phyloP scores from a whole-genome alignment of 2,329 filamentous ascomycete species.

The Immersiporthe knoxdaviesiana region DNA sequence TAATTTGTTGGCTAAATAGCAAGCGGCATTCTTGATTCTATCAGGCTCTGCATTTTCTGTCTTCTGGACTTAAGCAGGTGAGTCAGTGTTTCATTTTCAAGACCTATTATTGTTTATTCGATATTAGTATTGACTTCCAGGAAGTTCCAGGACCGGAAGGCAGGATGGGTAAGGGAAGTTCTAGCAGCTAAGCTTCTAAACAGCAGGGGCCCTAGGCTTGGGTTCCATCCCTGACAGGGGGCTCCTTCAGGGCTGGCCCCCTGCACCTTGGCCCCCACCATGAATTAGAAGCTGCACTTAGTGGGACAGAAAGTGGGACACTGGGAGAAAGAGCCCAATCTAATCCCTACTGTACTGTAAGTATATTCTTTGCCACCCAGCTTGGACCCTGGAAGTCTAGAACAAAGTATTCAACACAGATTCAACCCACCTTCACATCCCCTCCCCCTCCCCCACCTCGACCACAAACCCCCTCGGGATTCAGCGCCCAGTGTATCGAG shows the following conservation, averaged over 20 bases:
- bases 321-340: neutral
- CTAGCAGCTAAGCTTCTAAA: neutral
- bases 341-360: too few relatives aligned
- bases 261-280: neutral
- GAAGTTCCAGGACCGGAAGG: neutral
- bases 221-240: neutral
- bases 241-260: neutral
- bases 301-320: neutral
- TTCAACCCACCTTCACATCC: too few relatives aligned
- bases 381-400: conserved; percentile 7
- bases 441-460: too few relatives aligned
- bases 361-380: conserved; percentile 1
- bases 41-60: neutral
- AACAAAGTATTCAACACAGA: neutral
- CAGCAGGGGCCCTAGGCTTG: neutral
- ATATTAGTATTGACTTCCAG: neutral
- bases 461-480: too few relatives aligned
- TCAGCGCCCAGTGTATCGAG: neutral
- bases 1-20: neutral
- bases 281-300: neutral
- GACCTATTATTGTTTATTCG: neutral
- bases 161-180: conserved; percentile 9
- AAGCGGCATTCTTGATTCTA: neutral
- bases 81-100: neutral
- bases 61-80: neutral